Base-by-base conservation (phyloP, 1,139 yeast genomes). In the Sugiyamaella pinicola region DNA sequence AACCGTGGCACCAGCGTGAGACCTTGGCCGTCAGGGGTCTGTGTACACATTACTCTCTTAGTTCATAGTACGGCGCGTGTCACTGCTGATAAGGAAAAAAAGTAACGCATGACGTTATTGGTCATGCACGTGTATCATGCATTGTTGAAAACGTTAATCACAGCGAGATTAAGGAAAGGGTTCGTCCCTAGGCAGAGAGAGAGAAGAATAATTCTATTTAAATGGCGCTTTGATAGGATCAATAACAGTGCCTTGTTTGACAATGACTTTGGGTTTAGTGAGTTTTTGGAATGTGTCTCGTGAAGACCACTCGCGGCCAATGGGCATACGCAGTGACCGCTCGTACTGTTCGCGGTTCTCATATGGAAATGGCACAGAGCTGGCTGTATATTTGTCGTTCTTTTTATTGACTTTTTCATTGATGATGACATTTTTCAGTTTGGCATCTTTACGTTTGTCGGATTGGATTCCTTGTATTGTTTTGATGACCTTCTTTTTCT, bases 281-380 rank as follows among this genome's bases (percentile, higher is more conserved):
- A 88, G 74, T 67, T 82, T 82, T 74, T 90, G 96, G 74, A 88
- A 95, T 1, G 96, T 83, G 52, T 83, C 87, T 65, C 90, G 82
- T 10, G 96, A 81, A 3, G 95, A 84, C 98, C 98, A 93, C 73
- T 93, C 96, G 71, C 88, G 96, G 29, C 99, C 99, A 57, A 93
- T 76, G n/a, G 99, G 98, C 90, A 90, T 86, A 67, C 96, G 81
- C 64, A 93, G 76, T 2, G 96, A 84, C 67, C 96, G 81, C 70
- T 93, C 99, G 69, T 93, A 95, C 72, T 93, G 98, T 68, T 90
- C 99, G 66, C 85, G 79, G 56, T 85, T 85, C 71, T 93, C 97
- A 69, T 80, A 93, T 54, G 97, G 98, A 79, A 84, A 91, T 28
- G 99, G 99, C 48, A 93, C 96, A 22, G 84, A 82, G 46, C 84